Percentiles rank a stretch among this genome's conserved stretches.
Evolutionary conservation across 2,329 filamentous ascomycete species (phyloP).

Genomic region (Teratosphaeria viscida): DNA sequence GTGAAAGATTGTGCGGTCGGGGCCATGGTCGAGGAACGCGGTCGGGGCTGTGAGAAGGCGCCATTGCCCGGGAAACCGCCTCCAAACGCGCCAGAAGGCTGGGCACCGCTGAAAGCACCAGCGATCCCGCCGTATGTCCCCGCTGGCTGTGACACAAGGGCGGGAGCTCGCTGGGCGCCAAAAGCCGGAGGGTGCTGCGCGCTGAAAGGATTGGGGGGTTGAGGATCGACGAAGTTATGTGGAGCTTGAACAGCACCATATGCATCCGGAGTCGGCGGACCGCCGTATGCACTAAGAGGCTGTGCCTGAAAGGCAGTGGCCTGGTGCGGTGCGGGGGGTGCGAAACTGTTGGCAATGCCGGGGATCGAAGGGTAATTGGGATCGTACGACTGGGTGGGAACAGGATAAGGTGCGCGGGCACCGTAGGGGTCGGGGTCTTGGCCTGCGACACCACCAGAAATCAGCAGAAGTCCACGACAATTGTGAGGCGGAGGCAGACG

Average conservation of each 20-base stretch:
- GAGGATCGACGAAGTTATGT: not conserved
- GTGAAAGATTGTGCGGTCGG: not conserved
- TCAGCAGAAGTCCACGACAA: not conserved
- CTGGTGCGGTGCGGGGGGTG: not conserved
- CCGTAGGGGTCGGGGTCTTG: slow-evolving; percentile 24
- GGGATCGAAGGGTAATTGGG: slow-evolving; percentile 24
- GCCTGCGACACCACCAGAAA: slow-evolving; percentile 7
- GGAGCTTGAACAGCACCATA: not conserved
- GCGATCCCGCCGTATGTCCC: not conserved
- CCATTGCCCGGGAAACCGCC: not conserved
- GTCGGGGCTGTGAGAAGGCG: not conserved
- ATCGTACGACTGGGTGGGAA: slow-evolving; percentile 23
- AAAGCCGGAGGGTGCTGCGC: not conserved
- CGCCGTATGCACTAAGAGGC: not conserved
- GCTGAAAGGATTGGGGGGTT: not conserved
- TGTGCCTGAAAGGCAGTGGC: not conserved
- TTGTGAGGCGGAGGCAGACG: not conserved
- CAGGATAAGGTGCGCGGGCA: slow-evolving; percentile 23
- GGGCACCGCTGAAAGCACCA: not conserved
- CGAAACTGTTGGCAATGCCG: slow-evolving; percentile 22
- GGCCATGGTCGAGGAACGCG: not conserved
- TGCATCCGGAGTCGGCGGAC: not conserved
- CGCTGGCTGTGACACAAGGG: not conserved
- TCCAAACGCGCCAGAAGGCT: not conserved
- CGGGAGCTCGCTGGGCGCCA: not conserved